Conservation (phyloP, 768 basidiomycete species). For the Agaricus sinodeliciosus region DNA sequence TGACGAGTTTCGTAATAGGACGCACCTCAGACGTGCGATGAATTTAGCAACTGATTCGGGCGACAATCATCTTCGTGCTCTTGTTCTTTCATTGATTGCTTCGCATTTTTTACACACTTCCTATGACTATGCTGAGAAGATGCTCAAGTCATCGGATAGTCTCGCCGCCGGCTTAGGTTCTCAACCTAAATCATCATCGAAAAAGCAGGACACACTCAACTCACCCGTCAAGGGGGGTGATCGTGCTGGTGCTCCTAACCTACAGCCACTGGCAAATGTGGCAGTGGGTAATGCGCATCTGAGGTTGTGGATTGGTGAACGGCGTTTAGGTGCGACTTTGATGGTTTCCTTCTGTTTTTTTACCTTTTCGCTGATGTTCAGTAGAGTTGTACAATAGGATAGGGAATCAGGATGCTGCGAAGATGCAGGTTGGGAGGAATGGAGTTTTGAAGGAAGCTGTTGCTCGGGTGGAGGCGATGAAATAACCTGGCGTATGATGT, state of each 20-base stretch:
- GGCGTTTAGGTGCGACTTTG: constrained; percentile 48
- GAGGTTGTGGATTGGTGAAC: constrained; percentile 68
- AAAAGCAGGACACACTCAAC: neutral
- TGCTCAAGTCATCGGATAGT: constrained; percentile 62
- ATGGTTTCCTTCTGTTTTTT: neutral
- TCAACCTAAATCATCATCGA: constrained; percentile 16
- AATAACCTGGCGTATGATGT: neutral
- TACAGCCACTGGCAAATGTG: constrained; percentile 15
- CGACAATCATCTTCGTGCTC: constrained; percentile 69
- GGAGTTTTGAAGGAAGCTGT: constrained; percentile 21
- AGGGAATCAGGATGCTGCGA: constrained; percentile 40
- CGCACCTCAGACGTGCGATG: constrained; percentile 54
- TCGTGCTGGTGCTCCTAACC: neutral
- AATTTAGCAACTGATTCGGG: constrained; percentile 47
- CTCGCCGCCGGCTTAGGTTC: constrained; percentile 68
- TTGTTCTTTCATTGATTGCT: constrained; percentile 61
- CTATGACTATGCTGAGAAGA: constrained; percentile 57
- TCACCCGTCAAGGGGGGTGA: neutral
- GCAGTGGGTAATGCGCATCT: constrained; percentile 56
- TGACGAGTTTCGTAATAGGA: constrained; percentile 25
- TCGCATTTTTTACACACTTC: constrained; percentile 70
- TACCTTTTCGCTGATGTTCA: neutral
- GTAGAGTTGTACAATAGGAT: constrained; percentile 54
- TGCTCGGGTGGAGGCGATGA: constrained; percentile 16
- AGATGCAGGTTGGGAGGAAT: constrained; percentile 43